These are phyloP conservation scores for Wallacemonas sp. DNA, from an alignment of 208 protist species.

Conservation along the genomic window DNA sequence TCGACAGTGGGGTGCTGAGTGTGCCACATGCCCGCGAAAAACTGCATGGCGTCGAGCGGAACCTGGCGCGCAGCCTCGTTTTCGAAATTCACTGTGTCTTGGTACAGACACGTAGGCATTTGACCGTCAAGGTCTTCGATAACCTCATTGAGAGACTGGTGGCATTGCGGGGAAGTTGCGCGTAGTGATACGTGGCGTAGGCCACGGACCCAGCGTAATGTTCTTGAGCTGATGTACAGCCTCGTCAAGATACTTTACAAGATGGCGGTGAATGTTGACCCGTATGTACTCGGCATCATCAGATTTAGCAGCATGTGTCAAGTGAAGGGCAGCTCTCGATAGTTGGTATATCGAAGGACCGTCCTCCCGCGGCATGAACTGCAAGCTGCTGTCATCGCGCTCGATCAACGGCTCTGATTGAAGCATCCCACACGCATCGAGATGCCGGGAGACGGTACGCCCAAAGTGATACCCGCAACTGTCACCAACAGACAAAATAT, in stretches of 20 bases:
- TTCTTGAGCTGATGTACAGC: background rate
- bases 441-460: background rate
- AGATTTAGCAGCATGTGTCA: background rate
- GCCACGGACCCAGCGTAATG: background rate
- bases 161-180: constrained; percentile 4
- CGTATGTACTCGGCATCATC: background rate
- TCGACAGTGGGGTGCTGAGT: background rate
- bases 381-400: constrained; percentile 5
- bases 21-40: background rate
- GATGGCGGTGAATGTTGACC: background rate
- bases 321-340: background rate
- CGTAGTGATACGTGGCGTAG: background rate
- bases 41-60: background rate
- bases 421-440: constrained; percentile 3
- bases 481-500: background rate
- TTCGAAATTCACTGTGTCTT: background rate
- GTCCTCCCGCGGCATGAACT: background rate
- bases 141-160: no score
- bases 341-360: background rate
- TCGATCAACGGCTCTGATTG: background rate
- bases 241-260: background rate
- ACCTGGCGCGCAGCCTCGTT: background rate
- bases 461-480: background rate
- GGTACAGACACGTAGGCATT: constrained; percentile 1
- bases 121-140: background rate